Conservation (phyloP, 371 early-diverging fungal species). For the Mortierella sp. region DNA sequence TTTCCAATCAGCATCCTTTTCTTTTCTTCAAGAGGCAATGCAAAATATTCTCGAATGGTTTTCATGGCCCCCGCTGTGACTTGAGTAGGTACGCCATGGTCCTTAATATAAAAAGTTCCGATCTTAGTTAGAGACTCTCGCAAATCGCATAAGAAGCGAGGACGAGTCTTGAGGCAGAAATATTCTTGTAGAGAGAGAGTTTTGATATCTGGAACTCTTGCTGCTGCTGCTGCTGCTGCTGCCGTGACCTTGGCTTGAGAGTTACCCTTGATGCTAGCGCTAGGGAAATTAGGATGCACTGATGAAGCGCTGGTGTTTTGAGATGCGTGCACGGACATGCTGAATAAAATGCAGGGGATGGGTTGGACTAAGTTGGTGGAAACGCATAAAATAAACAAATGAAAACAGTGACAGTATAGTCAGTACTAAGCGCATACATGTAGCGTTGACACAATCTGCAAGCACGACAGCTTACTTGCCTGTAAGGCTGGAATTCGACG, state of each 20-base stretch:
- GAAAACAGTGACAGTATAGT: too few species aligned
- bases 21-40: conserved; percentile 70
- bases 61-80: conserved; percentile 59
- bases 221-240: not conserved
- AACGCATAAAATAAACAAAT: too few species aligned
- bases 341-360: too few species aligned
- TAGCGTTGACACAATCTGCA: too few species aligned
- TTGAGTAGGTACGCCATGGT: conserved; percentile 61
- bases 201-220: conserved; percentile 33
- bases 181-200: conserved; percentile 38
- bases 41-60: conserved; percentile 62
- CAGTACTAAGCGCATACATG: too few species aligned
- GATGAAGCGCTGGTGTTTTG: not conserved
- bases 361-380: too few species aligned
- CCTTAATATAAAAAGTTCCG: conserved; percentile 73
- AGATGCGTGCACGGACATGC: conserved; percentile 12
- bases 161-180: conserved; percentile 23
- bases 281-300: too few species aligned
- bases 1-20: conserved; percentile 65
- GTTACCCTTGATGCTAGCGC: too few species aligned
- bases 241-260: not conserved
- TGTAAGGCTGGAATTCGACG: too few species aligned
- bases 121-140: conserved; percentile 65
- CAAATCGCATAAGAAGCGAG: conserved; percentile 64
- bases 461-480: too few species aligned